phyloP scores from a whole-genome alignment of 306 rosid genomes.

The Dryas octopetala region DNA sequence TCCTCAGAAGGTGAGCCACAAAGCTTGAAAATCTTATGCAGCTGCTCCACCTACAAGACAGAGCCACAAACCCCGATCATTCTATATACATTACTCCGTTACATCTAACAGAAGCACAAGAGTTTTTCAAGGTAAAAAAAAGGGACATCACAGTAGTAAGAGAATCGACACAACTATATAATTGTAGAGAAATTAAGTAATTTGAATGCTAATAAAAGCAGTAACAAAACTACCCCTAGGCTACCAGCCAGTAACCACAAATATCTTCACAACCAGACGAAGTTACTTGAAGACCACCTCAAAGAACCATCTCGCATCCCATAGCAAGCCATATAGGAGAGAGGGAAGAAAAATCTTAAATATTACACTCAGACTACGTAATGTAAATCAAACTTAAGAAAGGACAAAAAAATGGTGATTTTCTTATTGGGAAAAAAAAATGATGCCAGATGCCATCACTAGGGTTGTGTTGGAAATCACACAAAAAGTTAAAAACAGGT shows the following conservation, averaged over 20 bases:
- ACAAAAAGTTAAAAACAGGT: background rate
- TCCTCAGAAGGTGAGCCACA: conserved; percentile 95
- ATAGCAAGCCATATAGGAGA: background rate
- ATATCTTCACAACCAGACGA: background rate
- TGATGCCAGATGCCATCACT: background rate
- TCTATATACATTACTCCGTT: background rate
- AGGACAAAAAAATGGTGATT: background rate
- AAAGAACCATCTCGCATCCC: background rate
- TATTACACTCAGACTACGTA: background rate
- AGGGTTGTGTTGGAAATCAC: background rate
- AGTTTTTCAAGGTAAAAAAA: conserved; percentile 2
- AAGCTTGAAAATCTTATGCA: conserved; percentile 90
- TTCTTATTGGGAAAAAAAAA: background rate
- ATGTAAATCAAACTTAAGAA: background rate
- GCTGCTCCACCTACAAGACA: conserved; percentile 79
- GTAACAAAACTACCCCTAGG: background rate
- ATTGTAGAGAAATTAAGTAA: background rate
- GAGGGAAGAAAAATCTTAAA: background rate
- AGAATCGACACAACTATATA: background rate
- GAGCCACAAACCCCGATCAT: conserved; percentile 19
- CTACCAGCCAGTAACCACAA: conserved; percentile 2
- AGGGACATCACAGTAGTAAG: background rate
- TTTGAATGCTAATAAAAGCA: too few relatives aligned
- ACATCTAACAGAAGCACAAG: conserved; percentile 9
- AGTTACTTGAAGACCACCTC: background rate